Percentiles rank a stretch among this genome's conserved stretches.
These are phyloP conservation scores for Ceratobasidium sp. DNA, from an alignment of 1,284 basidiomycete genomes.

Conservation along the genomic window DNA sequence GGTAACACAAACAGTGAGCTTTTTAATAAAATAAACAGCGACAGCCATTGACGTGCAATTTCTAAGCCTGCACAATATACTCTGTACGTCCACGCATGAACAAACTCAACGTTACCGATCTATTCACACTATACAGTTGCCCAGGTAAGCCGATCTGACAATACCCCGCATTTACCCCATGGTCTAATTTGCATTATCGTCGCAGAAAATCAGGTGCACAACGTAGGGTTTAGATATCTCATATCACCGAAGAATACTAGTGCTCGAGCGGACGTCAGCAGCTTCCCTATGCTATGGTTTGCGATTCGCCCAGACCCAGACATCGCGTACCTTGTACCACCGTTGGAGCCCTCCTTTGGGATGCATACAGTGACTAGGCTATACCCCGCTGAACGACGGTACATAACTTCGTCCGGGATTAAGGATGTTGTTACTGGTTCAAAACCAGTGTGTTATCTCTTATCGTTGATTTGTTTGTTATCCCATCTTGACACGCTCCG, in stretches of 20 bases:
- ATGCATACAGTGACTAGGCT: background rate
- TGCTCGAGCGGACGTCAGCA: too few relatives aligned
- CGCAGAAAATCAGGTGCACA: too few relatives aligned
- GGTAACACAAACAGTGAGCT: background rate
- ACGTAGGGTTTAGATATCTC: background rate
- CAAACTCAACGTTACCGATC: background rate
- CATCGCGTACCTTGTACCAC: background rate
- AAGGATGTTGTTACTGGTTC: background rate
- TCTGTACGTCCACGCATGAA: background rate
- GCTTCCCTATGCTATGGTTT: slow-evolving; percentile 1
- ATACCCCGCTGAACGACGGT: background rate
- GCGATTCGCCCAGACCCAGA: background rate
- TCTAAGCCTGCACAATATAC: too few relatives aligned
- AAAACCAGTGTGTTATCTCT: background rate
- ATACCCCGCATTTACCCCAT: too few relatives aligned
- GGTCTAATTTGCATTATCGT: too few relatives aligned
- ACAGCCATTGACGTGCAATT: too few relatives aligned
- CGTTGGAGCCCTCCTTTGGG: background rate
- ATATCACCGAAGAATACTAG: background rate
- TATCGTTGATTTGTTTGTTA: background rate
- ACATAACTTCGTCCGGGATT: background rate
- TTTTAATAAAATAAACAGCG: too few relatives aligned
- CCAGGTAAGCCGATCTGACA: background rate
- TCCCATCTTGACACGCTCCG: background rate
- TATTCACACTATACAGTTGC: background rate